Evolutionary conservation across 176 grass and related monocot species (phyloP).

Genomic region (Oryza coarctata): DNA sequence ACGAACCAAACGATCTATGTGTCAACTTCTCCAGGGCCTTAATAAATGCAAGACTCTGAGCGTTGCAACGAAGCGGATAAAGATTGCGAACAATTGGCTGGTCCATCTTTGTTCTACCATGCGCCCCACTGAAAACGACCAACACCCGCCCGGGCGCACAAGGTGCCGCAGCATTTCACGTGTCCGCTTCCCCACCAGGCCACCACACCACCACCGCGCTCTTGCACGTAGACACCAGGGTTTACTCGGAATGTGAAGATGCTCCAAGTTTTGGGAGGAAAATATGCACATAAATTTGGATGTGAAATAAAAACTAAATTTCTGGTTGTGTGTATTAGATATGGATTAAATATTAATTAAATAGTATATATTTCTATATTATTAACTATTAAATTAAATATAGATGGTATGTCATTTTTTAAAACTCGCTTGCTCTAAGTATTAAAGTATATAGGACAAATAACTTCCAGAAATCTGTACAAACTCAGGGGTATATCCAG

Average conservation of each 20-base stretch:
- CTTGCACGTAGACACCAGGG: rapidly evolving
- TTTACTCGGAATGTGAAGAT: neutral
- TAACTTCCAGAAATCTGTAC: neutral
- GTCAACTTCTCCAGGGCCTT: neutral
- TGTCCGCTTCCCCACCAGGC: conserved; percentile 34
- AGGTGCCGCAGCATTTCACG: conserved; percentile 4
- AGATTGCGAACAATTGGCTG: neutral
- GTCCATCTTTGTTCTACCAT: conserved; percentile 11
- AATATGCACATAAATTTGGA: no score
- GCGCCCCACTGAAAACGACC: conserved; percentile 41
- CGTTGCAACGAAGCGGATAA: conserved; percentile 29
- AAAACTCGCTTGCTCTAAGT: no score
- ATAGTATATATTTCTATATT: no score
- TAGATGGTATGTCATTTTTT: no score
- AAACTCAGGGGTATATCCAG: neutral
- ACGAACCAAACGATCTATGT: neutral
- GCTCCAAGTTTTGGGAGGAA: neutral
- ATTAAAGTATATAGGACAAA: no score
- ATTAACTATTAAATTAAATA: no score
- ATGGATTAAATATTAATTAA: no score
- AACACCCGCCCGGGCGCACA: neutral
- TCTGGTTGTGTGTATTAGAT: no score
- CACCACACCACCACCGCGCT: neutral
- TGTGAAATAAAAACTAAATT: no score
- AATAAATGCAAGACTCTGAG: neutral